Base-by-base conservation (phyloP, 2,329 filamentous ascomycete genomes). In the Hypoxylon sp. region DNA sequence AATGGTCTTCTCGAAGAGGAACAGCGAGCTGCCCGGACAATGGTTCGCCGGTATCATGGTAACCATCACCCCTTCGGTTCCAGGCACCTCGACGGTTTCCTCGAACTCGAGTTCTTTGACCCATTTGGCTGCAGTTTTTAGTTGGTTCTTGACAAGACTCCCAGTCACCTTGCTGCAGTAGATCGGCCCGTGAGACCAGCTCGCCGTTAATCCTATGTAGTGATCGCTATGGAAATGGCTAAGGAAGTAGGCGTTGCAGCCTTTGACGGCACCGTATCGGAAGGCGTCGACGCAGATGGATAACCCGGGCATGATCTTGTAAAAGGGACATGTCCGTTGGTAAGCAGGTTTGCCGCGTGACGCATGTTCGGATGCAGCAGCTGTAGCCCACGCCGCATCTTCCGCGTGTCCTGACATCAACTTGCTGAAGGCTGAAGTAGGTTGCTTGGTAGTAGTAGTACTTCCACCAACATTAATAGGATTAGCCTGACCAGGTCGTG, bases 171-270 rank as follows among this genome's bases (percentile, higher is more conserved):
- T 88, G 67, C 93, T 97, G 75, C 94, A 97, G 66, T 96, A 99
- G 37, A 99, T 97, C 0, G 92, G 93, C 0, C 94, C 94, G 68
- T 99, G 92, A 27, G 78, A 84, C 94, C 94, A 99, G 21, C 80
- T 90, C 5, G 89, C 85, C 7, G 90, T 94, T 7, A 99, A 75
- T 2, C 94, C 94, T 23, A 97, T 86, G 64, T 99, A 99, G 68
- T 99, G 94, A 68, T 99, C 94, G 65, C 91, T 97, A 71, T 99
- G 94, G 62, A 97, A 99, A 68, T 99, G 94, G 63, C 92, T 97
- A 7, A 99, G 80, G 62, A 99, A 99, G 68, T 99, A 99, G 1
- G 93, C 94, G 44, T 89, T 88, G 69, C 92, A 96, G 0, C 91
- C 92, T 67, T 95, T 82, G 0, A 99, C 90, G 3, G 92, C 91